Conservation (phyloP, 257 asterid genomes). For the Solanum lignicaule region DNA sequence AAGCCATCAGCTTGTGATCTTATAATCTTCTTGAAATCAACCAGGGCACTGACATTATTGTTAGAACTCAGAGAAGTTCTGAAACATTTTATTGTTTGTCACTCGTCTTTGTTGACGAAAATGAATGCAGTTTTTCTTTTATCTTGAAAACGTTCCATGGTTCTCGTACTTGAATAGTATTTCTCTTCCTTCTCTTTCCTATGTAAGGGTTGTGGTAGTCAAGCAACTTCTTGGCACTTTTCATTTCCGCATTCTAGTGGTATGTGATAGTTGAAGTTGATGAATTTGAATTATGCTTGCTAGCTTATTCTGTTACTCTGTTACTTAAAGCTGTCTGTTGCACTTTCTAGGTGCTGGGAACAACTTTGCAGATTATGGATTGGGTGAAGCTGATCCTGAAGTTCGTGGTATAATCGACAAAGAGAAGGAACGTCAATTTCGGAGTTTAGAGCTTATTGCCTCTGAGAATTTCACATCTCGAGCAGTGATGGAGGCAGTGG, state of each 20-base stretch:
- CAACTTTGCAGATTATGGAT: conserved; percentile 46
- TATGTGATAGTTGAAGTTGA: not conserved
- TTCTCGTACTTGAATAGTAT: not conserved
- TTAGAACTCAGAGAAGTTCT: not conserved
- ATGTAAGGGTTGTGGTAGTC: not conserved
- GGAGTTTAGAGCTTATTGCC: conserved; percentile 88
- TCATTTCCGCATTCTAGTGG: not conserved
- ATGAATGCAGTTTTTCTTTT: not conserved
- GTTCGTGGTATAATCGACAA: conserved; percentile 51
- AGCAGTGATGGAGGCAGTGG: conserved; percentile 99
- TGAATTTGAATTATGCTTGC: not conserved
- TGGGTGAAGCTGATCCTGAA: conserved; percentile 79
- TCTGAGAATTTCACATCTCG: conserved; percentile 95
- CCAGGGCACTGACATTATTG: not conserved
- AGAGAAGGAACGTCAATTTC: conserved; percentile 84
- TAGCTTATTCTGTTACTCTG: not conserved
- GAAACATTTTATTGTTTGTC: not conserved
- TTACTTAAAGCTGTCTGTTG: not conserved
- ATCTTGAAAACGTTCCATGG: not conserved
- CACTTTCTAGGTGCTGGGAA: conserved; percentile 38
- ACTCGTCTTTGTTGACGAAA: not conserved
- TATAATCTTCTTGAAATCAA: not conserved
- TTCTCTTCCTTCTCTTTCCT: not conserved
- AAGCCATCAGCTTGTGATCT: not conserved
- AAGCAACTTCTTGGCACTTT: not conserved